These are phyloP conservation scores for Eucalyptus dawsonii DNA, from an alignment of 345 rosid genomes.

Conservation along the genomic window DNA sequence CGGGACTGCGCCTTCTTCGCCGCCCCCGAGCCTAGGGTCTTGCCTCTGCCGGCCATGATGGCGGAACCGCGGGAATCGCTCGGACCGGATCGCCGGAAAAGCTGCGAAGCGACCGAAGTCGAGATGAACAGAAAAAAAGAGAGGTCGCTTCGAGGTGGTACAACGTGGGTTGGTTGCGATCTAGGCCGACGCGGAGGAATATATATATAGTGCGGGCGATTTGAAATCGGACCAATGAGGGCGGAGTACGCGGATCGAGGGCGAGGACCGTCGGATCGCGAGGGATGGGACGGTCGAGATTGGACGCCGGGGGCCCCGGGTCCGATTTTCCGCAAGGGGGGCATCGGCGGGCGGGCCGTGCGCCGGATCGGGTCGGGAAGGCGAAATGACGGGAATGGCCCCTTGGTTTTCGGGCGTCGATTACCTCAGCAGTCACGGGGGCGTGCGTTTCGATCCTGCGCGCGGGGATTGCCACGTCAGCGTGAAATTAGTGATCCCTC, in stretches of 20 bases:
- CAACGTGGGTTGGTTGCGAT: not conserved
- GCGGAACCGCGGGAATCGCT: not conserved
- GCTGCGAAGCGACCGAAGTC: not conserved
- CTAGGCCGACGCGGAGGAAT: not conserved
- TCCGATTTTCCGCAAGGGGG: not conserved
- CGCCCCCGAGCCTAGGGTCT: slow-evolving; percentile 75
- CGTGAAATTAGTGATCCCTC: not conserved
- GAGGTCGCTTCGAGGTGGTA: not conserved
- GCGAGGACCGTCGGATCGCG: not conserved
- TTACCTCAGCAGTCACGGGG: not conserved
- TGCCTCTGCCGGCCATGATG: slow-evolving; percentile 95
- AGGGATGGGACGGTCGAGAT: not conserved
- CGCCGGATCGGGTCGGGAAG: not conserved
- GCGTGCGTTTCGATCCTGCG: not conserved
- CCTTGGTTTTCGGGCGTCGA: not conserved
- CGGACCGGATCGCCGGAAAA: not conserved
- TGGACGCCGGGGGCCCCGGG: not conserved
- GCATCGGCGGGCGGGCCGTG: not conserved
- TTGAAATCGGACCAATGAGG: not conserved
- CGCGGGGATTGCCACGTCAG: not conserved
- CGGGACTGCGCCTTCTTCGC: slow-evolving; percentile 92
- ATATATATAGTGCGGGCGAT: not conserved
- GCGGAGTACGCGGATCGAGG: not conserved
- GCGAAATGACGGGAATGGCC: not conserved
- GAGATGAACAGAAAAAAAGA: not conserved